Percentiles rank a stretch among this genome's conserved stretches.
These are phyloP conservation scores for Candida silvicultrix DNA, from an alignment of 805 yeast species.

Conservation along the genomic window DNA sequence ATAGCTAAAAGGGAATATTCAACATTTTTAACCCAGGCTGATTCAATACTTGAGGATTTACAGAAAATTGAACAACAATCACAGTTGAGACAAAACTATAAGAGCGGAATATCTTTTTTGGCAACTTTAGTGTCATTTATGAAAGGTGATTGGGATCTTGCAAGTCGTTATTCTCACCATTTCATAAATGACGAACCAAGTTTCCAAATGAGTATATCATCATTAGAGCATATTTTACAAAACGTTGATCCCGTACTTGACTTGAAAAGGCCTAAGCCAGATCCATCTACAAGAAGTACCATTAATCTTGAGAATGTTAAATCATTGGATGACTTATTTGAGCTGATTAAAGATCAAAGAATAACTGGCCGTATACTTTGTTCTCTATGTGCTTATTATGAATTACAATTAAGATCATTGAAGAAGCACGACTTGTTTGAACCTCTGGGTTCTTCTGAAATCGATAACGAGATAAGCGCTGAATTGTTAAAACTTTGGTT, in stretches of 20 bases:
- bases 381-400: conserved; percentile 28
- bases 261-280: conserved; percentile 3
- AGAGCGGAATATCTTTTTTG: conserved; percentile 7
- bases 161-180: conserved; percentile 5
- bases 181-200: background rate
- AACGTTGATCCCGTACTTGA: conserved; percentile 20
- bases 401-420: conserved; percentile 14
- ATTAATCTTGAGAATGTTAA: conserved; percentile 2
- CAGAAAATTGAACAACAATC: background rate
- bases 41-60: conserved; percentile 9
- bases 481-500: conserved; percentile 20
- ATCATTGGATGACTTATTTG: conserved; percentile 18
- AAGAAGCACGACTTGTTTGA: conserved; percentile 14
- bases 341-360: conserved; percentile 18
- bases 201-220: background rate
- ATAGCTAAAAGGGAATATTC: conserved; percentile 23
- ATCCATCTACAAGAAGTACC: background rate
- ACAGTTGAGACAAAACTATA: background rate
- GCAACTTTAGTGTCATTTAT: conserved; percentile 16
- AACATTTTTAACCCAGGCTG: conserved; percentile 19
- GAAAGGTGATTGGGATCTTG: conserved; percentile 15
- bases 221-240: conserved; percentile 11
- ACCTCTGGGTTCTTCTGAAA: background rate
- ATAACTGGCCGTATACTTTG: conserved; percentile 31
- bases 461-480: conserved; percentile 4